These are phyloP conservation scores for Posidonia oceanica DNA, from an alignment of 116 monocot species.

Conservation along the genomic window DNA sequence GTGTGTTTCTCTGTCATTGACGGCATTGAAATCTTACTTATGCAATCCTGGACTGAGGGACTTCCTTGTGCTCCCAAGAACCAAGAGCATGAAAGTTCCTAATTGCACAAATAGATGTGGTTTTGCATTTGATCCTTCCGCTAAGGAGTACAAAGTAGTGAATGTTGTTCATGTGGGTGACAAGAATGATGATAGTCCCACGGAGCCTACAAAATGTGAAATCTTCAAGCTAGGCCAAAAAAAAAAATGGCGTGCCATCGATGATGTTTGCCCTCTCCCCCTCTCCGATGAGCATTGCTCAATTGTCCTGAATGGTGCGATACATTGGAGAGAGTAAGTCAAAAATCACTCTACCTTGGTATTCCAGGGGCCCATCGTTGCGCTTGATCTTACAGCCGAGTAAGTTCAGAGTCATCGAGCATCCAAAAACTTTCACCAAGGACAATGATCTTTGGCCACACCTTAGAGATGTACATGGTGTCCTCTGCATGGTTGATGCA, in stretches of 20 bases:
- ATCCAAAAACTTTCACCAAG: neutral
- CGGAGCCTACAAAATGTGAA: neutral
- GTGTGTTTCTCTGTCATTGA: neutral
- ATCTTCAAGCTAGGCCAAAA: neutral
- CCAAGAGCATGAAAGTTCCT: neutral
- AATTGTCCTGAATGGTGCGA: neutral
- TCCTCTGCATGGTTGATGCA: neutral
- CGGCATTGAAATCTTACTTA: neutral
- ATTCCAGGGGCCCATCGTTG: constrained; percentile 1
- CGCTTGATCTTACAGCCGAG: neutral
- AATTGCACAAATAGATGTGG: neutral
- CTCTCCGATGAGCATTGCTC: neutral
- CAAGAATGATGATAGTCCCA: neutral
- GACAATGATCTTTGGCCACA: neutral
- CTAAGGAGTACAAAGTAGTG: neutral
- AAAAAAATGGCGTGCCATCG: neutral
- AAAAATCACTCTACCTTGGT: neutral
- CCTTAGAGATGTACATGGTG: neutral
- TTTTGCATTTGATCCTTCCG: neutral
- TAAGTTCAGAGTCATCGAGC: neutral
- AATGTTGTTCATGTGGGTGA: constrained; percentile 1
- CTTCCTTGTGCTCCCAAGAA: neutral
- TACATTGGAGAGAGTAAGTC: neutral
- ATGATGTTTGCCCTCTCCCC: neutral
- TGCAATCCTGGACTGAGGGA: constrained; percentile 4